These are phyloP conservation scores for Ascochyta koolunga DNA, from an alignment of 2,329 filamentous ascomycete genomes.

Conservation along the genomic window DNA sequence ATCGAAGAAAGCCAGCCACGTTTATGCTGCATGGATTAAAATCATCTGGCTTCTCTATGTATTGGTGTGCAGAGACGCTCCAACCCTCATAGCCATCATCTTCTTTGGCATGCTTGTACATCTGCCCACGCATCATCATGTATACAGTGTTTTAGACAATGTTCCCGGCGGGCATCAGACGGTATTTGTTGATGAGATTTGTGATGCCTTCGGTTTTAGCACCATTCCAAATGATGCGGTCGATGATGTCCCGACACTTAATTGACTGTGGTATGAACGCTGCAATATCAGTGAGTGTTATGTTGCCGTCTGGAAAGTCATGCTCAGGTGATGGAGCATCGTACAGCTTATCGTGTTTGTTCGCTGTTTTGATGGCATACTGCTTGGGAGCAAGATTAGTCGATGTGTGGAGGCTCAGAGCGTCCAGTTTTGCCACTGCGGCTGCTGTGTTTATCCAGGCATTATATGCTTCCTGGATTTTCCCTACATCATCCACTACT, in stretches of 20 bases:
- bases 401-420: not conserved
- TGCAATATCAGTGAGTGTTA: constrained; percentile 33
- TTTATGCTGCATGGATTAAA: constrained; percentile 23
- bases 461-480: not conserved
- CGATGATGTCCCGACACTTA: constrained; percentile 30
- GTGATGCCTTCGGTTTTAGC: constrained; percentile 10
- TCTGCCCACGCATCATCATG: constrained; percentile 25
- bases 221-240: constrained; percentile 34
- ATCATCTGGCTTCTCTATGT: constrained; percentile 5
- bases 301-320: constrained; percentile 28
- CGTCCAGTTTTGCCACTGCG: not conserved
- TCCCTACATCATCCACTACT: not conserved
- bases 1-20: constrained; percentile 24
- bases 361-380: not conserved
- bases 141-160: constrained; percentile 24
- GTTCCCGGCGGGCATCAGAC: constrained; percentile 15
- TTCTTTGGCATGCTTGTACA: constrained; percentile 15
- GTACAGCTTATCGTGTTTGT: constrained; percentile 20
- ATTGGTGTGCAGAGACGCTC: constrained; percentile 18
- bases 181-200: constrained; percentile 27
- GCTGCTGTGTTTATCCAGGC: not conserved
- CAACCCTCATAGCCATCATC: constrained; percentile 22
- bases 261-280: constrained; percentile 33
- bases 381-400: not conserved
- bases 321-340: constrained; percentile 25